Percentiles rank a stretch among this genome's conserved stretches.
These are phyloP conservation scores for Heliosperma pusillum DNA, from an alignment of 148 eudicot genomes.

Conservation along the genomic window DNA sequence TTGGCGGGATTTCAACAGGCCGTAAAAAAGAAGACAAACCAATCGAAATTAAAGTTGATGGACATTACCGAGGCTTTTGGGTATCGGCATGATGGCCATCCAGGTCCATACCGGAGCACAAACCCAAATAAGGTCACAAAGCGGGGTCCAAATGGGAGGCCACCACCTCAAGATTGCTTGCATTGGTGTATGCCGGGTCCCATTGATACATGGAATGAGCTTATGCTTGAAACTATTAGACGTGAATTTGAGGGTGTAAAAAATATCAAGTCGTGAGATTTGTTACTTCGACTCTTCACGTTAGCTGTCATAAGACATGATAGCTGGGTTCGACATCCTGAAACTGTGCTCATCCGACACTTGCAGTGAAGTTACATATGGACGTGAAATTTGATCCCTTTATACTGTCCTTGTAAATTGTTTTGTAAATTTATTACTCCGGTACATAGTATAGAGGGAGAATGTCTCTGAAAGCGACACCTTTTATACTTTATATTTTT, in stretches of 20 bases:
- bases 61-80: constrained; percentile 62
- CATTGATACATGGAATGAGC: constrained; percentile 65
- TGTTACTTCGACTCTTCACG: background rate
- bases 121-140: constrained; percentile 59
- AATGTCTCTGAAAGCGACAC: too few relatives aligned
- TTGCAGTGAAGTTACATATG: background rate
- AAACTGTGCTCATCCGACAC: too few relatives aligned
- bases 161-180: constrained; percentile 91
- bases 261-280: background rate
- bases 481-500: too few relatives aligned
- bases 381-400: too few relatives aligned
- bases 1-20: constrained; percentile 51
- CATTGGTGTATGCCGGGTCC: constrained; percentile 99
- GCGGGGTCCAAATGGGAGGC: constrained; percentile 61
- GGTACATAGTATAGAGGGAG: too few relatives aligned
- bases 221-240: constrained; percentile 12
- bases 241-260: constrained; percentile 34
- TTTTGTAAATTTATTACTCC: too few relatives aligned
- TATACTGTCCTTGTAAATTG: too few relatives aligned
- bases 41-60: constrained; percentile 55
- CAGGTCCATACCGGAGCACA: constrained; percentile 64
- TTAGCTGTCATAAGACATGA: background rate
- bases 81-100: constrained; percentile 87
- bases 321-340: too few relatives aligned
- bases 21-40: constrained; percentile 39